Evolutionary conservation across 2,329 filamentous ascomycete genomes (phyloP), one percentile per base, ranked within the genome.

Genomic region (Scortechinia acanthostroma): DNA sequence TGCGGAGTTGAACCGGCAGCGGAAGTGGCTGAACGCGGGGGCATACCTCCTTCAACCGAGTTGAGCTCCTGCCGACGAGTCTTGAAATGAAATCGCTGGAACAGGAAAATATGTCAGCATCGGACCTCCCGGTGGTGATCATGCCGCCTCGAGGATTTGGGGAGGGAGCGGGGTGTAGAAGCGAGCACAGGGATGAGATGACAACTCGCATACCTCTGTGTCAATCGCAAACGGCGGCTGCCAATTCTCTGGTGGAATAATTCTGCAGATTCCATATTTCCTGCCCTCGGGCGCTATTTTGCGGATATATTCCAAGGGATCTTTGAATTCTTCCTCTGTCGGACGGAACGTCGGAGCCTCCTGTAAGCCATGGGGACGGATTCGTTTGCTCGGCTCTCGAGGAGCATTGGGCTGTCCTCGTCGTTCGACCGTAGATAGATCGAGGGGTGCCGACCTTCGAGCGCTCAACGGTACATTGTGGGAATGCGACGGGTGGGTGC

Each of bases 21-120:
- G 42, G n/a, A 10, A 30, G 17, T 21, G 25, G 35, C 20, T 22
- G 30, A 42, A 44, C 17, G 47, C 49, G 42, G 45, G 47, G 51
- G 74, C 81, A 66, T 78, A 94, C 90, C 93, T 74, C 93, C 93
- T 85, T 98, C 93, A 43, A 97, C 89, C 15, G 91, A 95, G 64
- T 98, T 98, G 49, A 98, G 73, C 64, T 97, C 91, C 63, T 98
- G 93, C 61, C 94, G 90, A 60, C 93, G 81, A 14, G 93, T 98
- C 52, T 90, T 83, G 60, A 98, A 98, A 63, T 98, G 93, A 58
- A 98, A 98, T 65, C 83, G 88, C 91, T 96, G 59, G 52, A 52
- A 25, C 22, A 15, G 21, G 4, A 19, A 25, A 30, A 40, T 21
- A 22, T 15, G 14, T 23, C 28, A 33, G 55, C 21, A 55, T 51